These are phyloP conservation scores for Salmacisia buchloeana DNA, from an alignment of 1,284 basidiomycete species.

Conservation along the genomic window DNA sequence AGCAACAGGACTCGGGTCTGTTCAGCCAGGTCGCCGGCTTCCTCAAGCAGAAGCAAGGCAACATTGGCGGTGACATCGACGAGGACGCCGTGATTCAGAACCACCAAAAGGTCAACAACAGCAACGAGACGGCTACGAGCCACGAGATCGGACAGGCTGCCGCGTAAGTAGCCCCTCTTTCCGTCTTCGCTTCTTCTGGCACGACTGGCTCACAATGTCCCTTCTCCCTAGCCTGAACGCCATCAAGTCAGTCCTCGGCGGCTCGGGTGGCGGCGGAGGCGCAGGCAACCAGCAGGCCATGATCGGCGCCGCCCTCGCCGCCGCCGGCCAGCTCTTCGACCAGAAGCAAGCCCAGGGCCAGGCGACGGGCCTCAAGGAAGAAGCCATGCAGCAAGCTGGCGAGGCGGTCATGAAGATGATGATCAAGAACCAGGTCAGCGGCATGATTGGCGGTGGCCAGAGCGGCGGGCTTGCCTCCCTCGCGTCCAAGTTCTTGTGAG, in stretches of 20 bases:
- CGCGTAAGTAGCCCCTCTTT: constrained; percentile 22
- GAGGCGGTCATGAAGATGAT: constrained; percentile 46
- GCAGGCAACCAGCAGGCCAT: constrained; percentile 30
- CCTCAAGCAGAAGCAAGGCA: constrained; percentile 22
- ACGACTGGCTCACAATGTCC: neutral
- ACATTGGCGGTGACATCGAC: constrained; percentile 25
- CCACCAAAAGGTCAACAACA: constrained; percentile 35
- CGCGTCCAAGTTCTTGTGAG: constrained; percentile 25
- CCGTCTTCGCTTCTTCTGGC: no score
- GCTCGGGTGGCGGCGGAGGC: constrained; percentile 11
- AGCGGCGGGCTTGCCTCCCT: constrained; percentile 30
- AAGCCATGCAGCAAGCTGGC: constrained; percentile 48
- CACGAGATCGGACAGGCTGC: constrained; percentile 40
- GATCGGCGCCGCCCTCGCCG: constrained; percentile 33
- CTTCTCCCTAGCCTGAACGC: constrained; percentile 22
- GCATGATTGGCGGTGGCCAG: constrained; percentile 27
- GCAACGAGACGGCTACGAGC: constrained; percentile 22
- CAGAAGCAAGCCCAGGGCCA: constrained; percentile 42
- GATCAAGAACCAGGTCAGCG: constrained; percentile 36
- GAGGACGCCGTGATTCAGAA: constrained; percentile 36
- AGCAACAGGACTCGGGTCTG: constrained; percentile 26
- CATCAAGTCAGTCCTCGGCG: constrained; percentile 30
- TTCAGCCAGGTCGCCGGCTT: constrained; percentile 25
- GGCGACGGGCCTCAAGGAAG: constrained; percentile 45
- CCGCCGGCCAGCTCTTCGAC: constrained; percentile 39